Evolutionary conservation across 345 rosid genomes (phyloP).

Genomic region (Garcia nutans): DNA sequence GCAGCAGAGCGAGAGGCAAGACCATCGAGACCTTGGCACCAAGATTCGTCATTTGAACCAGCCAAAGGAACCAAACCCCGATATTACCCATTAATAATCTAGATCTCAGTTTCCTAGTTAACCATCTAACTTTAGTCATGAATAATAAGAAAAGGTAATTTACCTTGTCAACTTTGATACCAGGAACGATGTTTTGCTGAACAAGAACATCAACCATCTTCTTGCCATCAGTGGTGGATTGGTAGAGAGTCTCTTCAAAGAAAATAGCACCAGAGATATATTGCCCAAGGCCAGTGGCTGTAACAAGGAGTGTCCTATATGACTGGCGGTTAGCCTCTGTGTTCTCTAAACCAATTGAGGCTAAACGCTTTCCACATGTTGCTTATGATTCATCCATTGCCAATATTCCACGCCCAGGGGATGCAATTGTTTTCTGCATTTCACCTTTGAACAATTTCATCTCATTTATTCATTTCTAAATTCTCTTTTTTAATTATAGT

Average conservation of each 20-base stretch:
- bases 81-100: slow-evolving; percentile 16
- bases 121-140: not conserved
- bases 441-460: not conserved
- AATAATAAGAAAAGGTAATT: not conserved
- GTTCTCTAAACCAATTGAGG: slow-evolving; percentile 89
- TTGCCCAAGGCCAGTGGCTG: slow-evolving; percentile 76
- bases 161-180: slow-evolving; percentile 97
- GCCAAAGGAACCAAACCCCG: slow-evolving; percentile 96
- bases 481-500: too few relatives aligned
- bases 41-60: slow-evolving; percentile 89
- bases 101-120: not conserved
- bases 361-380: slow-evolving; percentile 92
- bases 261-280: slow-evolving; percentile 86
- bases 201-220: slow-evolving; percentile 89
- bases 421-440: slow-evolving; percentile 76
- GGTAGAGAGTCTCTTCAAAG: slow-evolving; percentile 95
- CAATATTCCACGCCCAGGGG: slow-evolving; percentile 91
- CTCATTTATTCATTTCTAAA: not conserved
- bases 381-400: slow-evolving; percentile 98
- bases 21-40: slow-evolving; percentile 98
- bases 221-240: slow-evolving; percentile 75
- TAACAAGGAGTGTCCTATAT: slow-evolving; percentile 74
- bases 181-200: slow-evolving; percentile 91
- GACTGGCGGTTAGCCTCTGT: slow-evolving; percentile 95
- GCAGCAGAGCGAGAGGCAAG: slow-evolving; percentile 92